These are phyloP conservation scores for Trypanosoma platydactyli DNA, from an alignment of 208 protist species.

Conservation along the genomic window DNA sequence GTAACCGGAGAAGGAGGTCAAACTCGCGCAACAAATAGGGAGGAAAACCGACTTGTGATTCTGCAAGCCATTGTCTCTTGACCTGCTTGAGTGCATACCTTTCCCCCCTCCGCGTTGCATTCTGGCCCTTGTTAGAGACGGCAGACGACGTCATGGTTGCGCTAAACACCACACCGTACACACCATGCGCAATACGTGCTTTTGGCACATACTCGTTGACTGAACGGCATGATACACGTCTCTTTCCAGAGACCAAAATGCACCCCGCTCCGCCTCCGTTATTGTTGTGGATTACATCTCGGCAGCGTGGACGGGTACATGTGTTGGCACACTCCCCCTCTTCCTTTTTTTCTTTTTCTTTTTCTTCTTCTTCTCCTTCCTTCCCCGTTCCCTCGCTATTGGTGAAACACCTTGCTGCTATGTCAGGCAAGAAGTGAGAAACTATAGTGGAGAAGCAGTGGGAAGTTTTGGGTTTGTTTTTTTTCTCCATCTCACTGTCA, in stretches of 20 bases:
- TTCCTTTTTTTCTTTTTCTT: constrained; percentile 1
- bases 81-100: constrained; percentile 83
- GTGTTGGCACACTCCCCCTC: not conserved
- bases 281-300: not conserved
- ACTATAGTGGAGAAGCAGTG: constrained; percentile 15
- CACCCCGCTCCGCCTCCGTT: constrained; percentile 1
- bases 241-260: constrained; percentile 39
- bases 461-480: not conserved
- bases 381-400: constrained; percentile 2
- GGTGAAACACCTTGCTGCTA: constrained; percentile 23
- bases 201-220: constrained; percentile 62
- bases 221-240: constrained; percentile 48
- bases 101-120: constrained; percentile 1
- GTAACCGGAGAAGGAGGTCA: constrained; percentile 72
- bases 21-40: constrained; percentile 84
- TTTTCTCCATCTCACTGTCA: constrained; percentile 2
- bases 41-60: constrained; percentile 80
- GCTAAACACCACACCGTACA: constrained; percentile 84
- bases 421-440: constrained; percentile 27
- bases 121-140: not conserved
- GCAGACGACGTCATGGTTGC: constrained; percentile 28
- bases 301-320: not conserved
- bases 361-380: constrained; percentile 2
- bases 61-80: constrained; percentile 72
- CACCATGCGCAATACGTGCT: constrained; percentile 60